A percentile compares a stretch with the other conserved stretches of the same genome.
Conservation (phyloP, 2,329 filamentous ascomycete species). For the Moelleriella libera region DNA sequence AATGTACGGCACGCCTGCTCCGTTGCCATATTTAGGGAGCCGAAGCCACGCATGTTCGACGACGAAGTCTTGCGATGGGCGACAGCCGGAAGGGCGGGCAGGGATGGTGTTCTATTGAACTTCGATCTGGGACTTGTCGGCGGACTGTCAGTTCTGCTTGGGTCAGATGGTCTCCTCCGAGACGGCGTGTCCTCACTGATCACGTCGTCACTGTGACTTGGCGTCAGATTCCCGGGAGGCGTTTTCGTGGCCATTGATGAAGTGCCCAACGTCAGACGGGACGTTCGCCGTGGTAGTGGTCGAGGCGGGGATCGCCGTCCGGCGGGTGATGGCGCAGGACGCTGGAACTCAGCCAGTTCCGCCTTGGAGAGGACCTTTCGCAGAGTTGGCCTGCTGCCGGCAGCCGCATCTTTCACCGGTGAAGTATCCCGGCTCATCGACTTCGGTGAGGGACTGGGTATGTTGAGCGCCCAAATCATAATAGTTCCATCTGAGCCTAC, state of each 20-base stretch:
- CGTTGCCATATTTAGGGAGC: conserved; percentile 46
- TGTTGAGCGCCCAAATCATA: conserved; percentile 59
- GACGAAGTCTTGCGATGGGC: conserved; percentile 35
- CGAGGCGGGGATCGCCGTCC: conserved; percentile 43
- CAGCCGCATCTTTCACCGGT: conserved; percentile 38
- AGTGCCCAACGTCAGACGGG: conserved; percentile 30
- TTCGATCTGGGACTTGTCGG: conserved; percentile 34
- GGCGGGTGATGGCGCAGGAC: conserved; percentile 25
- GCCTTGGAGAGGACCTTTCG: conserved; percentile 76
- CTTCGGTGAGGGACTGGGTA: conserved; percentile 27
- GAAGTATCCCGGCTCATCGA: conserved; percentile 37
- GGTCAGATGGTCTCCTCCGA: conserved; percentile 30
- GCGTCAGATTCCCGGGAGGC: conserved; percentile 22
- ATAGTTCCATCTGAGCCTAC: conserved; percentile 70
- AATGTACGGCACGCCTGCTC: conserved; percentile 50
- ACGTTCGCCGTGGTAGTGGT: conserved; percentile 38
- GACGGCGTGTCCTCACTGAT: conserved; percentile 32
- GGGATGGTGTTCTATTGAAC: conserved; percentile 35
- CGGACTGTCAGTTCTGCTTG: conserved; percentile 30
- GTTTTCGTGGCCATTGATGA: conserved; percentile 20
- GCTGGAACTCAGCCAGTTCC: conserved; percentile 69
- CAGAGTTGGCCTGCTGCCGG: conserved; percentile 55
- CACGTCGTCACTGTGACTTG: conserved; percentile 23
- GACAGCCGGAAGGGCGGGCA: conserved; percentile 31
- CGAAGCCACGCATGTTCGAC: conserved; percentile 33